A percentile compares a stretch with the other conserved stretches of the same genome.
Conservation (phyloP, 495 filamentous ascomycete species). For the Penicillium subrubescens region DNA sequence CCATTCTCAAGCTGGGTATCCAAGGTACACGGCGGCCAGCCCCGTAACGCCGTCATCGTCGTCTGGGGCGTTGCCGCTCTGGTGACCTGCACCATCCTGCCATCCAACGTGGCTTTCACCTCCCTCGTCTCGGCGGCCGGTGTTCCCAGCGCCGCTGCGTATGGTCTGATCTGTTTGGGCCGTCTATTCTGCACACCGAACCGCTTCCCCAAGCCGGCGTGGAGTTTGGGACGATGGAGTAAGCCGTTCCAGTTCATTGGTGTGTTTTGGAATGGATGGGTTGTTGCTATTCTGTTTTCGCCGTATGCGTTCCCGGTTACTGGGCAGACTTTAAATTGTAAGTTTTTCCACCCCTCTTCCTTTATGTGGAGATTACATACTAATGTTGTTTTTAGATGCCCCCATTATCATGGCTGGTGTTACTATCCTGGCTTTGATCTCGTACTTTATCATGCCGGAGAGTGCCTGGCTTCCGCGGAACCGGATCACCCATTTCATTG, state of each 20-base stretch:
- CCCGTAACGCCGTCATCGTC: constrained; percentile 57
- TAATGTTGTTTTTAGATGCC: constrained; percentile 37
- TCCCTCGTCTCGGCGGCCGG: constrained; percentile 55
- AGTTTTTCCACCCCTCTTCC: constrained; percentile 10
- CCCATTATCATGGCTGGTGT: constrained; percentile 54
- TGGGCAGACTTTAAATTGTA: constrained; percentile 50
- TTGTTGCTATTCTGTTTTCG: constrained; percentile 51
- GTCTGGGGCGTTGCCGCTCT: constrained; percentile 53
- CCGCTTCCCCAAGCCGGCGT: constrained; percentile 47
- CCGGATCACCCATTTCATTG: constrained; percentile 48
- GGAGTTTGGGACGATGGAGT: constrained; percentile 47
- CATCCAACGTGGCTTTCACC: constrained; percentile 56
- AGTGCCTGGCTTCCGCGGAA: constrained; percentile 46
- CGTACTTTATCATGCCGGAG: constrained; percentile 52
- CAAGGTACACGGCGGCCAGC: constrained; percentile 51
- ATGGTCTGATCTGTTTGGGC: constrained; percentile 56
- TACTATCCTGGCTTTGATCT: constrained; percentile 49
- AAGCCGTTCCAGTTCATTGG: constrained; percentile 52
- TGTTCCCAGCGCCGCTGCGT: constrained; percentile 55
- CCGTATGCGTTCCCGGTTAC: constrained; percentile 49
- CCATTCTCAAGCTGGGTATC: constrained; percentile 59
- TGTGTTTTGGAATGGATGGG: constrained; percentile 55
- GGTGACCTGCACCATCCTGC: constrained; percentile 55
- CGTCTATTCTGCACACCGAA: constrained; percentile 50
- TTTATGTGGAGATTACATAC: neutral